Percentiles rank a stretch among this genome's conserved stretches.
These are phyloP conservation scores for Aspergillus carlsbadensis DNA, from an alignment of 495 filamentous ascomycete species.

Conservation along the genomic window DNA sequence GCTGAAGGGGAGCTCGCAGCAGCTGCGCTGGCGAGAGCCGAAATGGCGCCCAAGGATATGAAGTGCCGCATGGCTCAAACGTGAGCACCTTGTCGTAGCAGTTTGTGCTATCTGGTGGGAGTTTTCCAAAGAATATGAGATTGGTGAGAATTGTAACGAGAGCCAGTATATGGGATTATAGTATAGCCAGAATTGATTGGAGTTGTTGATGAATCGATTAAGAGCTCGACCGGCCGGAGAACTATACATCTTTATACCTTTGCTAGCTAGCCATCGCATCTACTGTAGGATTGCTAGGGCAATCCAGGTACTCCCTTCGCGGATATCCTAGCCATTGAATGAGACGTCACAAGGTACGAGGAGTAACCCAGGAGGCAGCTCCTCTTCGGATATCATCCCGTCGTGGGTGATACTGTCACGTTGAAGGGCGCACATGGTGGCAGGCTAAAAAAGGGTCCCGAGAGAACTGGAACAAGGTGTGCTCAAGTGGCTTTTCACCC, in stretches of 20 bases:
- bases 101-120: too few relatives aligned
- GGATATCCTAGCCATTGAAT: neutral
- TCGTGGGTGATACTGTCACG: neutral
- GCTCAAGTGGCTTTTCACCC: neutral
- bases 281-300: neutral
- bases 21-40: neutral
- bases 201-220: too few relatives aligned
- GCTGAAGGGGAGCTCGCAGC: slow-evolving; percentile 1
- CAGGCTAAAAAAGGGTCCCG: neutral
- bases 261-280: neutral
- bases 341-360: neutral
- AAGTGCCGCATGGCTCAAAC: neutral
- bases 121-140: neutral
- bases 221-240: neutral
- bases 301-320: slow-evolving; percentile 6
- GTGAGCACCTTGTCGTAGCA: neutral
- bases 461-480: neutral
- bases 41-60: neutral
- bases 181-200: too few relatives aligned
- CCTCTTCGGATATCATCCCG: neutral
- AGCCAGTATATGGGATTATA: too few relatives aligned
- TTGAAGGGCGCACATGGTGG: neutral
- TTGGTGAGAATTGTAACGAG: too few relatives aligned
- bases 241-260: neutral
- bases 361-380: neutral